Percentiles rank a stretch among this genome's conserved stretches.
phyloP scores from a whole-genome alignment of 768 basidiomycete species.

The Calocera viscosa region DNA sequence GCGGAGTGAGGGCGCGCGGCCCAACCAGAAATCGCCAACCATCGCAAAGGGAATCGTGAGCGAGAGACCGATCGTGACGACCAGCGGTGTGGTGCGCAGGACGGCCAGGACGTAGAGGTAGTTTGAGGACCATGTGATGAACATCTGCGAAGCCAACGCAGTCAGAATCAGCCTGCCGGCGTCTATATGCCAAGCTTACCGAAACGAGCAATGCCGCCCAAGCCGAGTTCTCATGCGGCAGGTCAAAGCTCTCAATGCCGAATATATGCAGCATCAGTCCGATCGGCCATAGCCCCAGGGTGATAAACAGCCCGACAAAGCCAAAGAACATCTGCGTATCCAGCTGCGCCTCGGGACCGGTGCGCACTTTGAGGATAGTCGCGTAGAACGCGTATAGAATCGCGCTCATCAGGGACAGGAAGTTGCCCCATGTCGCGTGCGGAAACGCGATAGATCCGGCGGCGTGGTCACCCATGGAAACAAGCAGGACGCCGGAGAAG shows the following conservation, averaged over 20 bases:
- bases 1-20: constrained; percentile 42
- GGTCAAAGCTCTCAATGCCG: constrained; percentile 59
- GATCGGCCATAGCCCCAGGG: constrained; percentile 60
- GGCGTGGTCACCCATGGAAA: constrained; percentile 64
- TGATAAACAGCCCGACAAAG: constrained; percentile 81
- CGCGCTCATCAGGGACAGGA: constrained; percentile 74
- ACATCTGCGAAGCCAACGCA: constrained; percentile 55
- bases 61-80: constrained; percentile 84
- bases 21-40: constrained; percentile 59
- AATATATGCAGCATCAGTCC: constrained; percentile 63
- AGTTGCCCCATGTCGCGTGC: constrained; percentile 57
- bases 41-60: constrained; percentile 90
- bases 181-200: constrained; percentile 28
- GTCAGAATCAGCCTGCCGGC: not conserved
- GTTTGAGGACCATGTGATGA: constrained; percentile 70
- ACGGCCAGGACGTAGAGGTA: constrained; percentile 80
- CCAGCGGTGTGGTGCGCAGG: constrained; percentile 91
- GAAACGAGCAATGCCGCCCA: constrained; percentile 44
- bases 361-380: constrained; percentile 75
- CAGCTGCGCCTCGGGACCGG: constrained; percentile 66
- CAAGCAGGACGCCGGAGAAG: constrained; percentile 70
- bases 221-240: constrained; percentile 43
- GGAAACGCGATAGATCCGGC: constrained; percentile 14
- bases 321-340: constrained; percentile 95
- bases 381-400: constrained; percentile 82